phyloP scores from a whole-genome alignment of 2,329 filamentous ascomycete species.

The Fusarium napiforme region DNA sequence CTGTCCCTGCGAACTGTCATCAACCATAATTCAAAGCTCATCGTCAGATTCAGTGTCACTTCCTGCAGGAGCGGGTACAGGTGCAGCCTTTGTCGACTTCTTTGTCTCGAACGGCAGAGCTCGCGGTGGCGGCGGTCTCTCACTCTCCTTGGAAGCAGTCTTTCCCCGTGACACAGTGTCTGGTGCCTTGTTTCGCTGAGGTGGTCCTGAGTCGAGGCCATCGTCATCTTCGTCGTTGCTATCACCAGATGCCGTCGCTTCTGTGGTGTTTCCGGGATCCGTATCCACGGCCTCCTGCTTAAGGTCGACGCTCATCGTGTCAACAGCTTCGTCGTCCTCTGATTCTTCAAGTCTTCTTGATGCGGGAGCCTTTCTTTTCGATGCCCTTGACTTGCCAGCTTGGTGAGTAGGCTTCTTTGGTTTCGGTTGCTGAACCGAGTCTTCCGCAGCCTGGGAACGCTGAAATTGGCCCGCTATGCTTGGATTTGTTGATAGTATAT shows the following conservation, averaged over 20 bases:
- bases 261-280: slow-evolving; percentile 55
- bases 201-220: slow-evolving; percentile 1
- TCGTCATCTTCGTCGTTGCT: slow-evolving; percentile 57
- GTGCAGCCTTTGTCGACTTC: slow-evolving; percentile 46
- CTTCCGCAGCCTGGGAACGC: slow-evolving; percentile 36
- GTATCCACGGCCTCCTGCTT: slow-evolving; percentile 52
- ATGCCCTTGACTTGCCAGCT: slow-evolving; percentile 52
- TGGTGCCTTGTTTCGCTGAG: slow-evolving; percentile 7
- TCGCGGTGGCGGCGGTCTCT: slow-evolving; percentile 52
- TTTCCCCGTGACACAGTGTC: slow-evolving; percentile 5
- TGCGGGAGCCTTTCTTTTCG: slow-evolving; percentile 62
- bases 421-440: slow-evolving; percentile 22
- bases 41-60: slow-evolving; percentile 68
- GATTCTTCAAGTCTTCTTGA: slow-evolving; percentile 54
- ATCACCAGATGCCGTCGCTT: slow-evolving; percentile 54
- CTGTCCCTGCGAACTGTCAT: slow-evolving; percentile 2
- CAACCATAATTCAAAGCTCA: slow-evolving; percentile 56
- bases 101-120: slow-evolving; percentile 58
- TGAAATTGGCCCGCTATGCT: slow-evolving; percentile 46
- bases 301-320: slow-evolving; percentile 63
- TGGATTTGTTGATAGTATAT: slow-evolving; percentile 55
- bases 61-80: slow-evolving; percentile 45
- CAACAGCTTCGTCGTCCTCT: slow-evolving; percentile 56
- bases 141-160: slow-evolving; percentile 28
- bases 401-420: slow-evolving; percentile 44